Percentiles rank a stretch among this genome's conserved stretches.
phyloP scores from a whole-genome alignment of 2,329 filamentous ascomycete genomes.

The Pyrenochaeta sp. region DNA sequence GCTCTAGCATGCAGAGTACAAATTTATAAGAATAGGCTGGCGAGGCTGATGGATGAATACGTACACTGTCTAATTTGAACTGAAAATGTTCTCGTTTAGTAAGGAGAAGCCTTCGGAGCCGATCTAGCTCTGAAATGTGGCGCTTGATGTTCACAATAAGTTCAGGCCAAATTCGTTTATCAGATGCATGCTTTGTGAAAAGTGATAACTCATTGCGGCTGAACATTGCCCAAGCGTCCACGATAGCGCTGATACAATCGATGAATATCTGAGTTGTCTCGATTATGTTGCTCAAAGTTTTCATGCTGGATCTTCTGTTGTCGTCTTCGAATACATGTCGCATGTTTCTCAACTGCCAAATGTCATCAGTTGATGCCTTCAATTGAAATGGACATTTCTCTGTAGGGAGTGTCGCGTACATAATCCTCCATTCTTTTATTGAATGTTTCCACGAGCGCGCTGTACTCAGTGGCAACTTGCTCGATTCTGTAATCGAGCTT shows the following conservation, averaged over 20 bases:
- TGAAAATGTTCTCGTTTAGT: slow-evolving; percentile 17
- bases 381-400: no score
- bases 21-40: no score
- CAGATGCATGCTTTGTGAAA: slow-evolving; percentile 15
- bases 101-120: slow-evolving; percentile 14
- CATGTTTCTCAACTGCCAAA: background rate
- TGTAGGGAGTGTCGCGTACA: slow-evolving; percentile 8
- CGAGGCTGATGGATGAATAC: no score
- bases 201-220: slow-evolving; percentile 9
- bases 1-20: no score
- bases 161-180: slow-evolving; percentile 15
- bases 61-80: slow-evolving; percentile 19
- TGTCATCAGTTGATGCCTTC: no score
- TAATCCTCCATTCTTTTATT: slow-evolving; percentile 27
- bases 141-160: slow-evolving; percentile 16
- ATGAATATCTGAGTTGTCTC: slow-evolving; percentile 25
- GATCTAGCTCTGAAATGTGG: slow-evolving; percentile 17
- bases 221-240: slow-evolving; percentile 23
- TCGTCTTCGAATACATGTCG: slow-evolving; percentile 15
- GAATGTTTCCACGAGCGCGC: slow-evolving; percentile 23
- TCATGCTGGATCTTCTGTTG: slow-evolving; percentile 11
- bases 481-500: slow-evolving; percentile 13
- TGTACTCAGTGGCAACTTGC: slow-evolving; percentile 20
- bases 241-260: slow-evolving; percentile 14
- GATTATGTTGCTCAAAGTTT: slow-evolving; percentile 22